Evolutionary conservation across 495 filamentous ascomycete genomes (phyloP).

Genomic region (Talaromyces stipitatus): DNA sequence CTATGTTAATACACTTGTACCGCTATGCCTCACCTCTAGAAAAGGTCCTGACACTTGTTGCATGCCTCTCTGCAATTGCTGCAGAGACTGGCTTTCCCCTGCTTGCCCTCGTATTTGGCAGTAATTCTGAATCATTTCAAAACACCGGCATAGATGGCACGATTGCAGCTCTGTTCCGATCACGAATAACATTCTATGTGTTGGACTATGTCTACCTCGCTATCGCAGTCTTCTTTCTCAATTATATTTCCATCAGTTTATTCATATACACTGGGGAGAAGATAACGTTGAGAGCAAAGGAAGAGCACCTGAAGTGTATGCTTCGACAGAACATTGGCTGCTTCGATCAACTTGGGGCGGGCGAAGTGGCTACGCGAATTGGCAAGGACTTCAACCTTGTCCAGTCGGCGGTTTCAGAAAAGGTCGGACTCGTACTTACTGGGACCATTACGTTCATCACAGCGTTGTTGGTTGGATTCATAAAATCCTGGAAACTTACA

Average conservation of each 20-base stretch:
- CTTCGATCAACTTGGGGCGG: constrained; percentile 8
- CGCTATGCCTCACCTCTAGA: too few relatives aligned
- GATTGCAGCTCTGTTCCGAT: too few relatives aligned
- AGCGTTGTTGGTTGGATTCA: constrained; percentile 24
- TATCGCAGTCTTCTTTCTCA: constrained; percentile 4
- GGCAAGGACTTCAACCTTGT: constrained; percentile 14
- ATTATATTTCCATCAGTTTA: not conserved
- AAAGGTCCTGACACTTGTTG: too few relatives aligned
- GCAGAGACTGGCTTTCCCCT: too few relatives aligned
- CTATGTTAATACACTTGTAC: too few relatives aligned
- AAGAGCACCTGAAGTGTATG: constrained; percentile 2
- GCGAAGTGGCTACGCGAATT: constrained; percentile 9
- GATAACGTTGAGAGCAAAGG: constrained; percentile 1
- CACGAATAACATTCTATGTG: too few relatives aligned
- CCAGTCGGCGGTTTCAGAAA: constrained; percentile 25
- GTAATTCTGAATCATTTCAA: too few relatives aligned
- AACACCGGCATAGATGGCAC: too few relatives aligned
- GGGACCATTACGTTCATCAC: constrained; percentile 20
- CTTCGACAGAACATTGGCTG: constrained; percentile 9
- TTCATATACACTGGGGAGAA: constrained; percentile 6
- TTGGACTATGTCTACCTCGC: constrained; percentile 7
- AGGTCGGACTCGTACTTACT: constrained; percentile 19
- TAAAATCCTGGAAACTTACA: constrained; percentile 23
- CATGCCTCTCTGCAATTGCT: too few relatives aligned
- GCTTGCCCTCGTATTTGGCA: too few relatives aligned